Conservation (phyloP, 192 early-diverging fungal genomes). For the Dimargaris verticillata region DNA sequence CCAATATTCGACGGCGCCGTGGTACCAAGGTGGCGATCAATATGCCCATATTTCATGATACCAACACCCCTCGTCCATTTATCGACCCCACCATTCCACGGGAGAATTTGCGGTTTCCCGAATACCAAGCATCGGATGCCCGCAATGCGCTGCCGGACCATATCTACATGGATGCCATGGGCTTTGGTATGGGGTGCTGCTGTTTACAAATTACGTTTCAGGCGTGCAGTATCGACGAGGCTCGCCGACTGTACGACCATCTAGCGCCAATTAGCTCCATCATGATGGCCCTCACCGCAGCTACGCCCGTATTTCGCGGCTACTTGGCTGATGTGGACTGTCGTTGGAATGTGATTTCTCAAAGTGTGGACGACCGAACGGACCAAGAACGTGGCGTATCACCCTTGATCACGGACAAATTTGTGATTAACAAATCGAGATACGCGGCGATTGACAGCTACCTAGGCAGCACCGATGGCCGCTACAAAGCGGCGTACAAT, state of each 20-base stretch:
- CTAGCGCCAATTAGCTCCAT: conserved; percentile 80
- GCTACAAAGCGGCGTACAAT: conserved; percentile 79
- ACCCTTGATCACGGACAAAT: conserved; percentile 53
- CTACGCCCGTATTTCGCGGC: conserved; percentile 84
- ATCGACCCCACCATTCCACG: conserved; percentile 52
- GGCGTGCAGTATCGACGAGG: conserved; percentile 82
- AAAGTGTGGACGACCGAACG: conserved; percentile 84
- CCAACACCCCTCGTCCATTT: conserved; percentile 78
- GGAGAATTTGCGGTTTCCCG: conserved; percentile 38
- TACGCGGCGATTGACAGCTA: conserved; percentile 91
- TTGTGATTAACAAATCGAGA: conserved; percentile 85
- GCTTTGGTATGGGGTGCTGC: conserved; percentile 96
- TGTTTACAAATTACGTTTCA: conserved; percentile 98
- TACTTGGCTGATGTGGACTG: conserved; percentile 91
- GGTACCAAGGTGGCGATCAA: conserved; percentile 92
- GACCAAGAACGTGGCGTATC: conserved; percentile 66
- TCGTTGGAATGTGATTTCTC: conserved; percentile 93
- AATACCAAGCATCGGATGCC: conserved; percentile 53
- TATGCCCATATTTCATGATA: conserved; percentile 86
- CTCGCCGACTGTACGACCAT: conserved; percentile 85
- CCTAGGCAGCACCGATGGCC: conserved; percentile 46
- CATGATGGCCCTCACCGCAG: conserved; percentile 85
- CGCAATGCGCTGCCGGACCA: conserved; percentile 74
- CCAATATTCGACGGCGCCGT: conserved; percentile 85
- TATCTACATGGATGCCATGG: conserved; percentile 98